Evolutionary conservation across 177 flowering plant genomes (phyloP), one percentile per base, ranked within the genome.

Genomic region (Vitis hybrid): DNA sequence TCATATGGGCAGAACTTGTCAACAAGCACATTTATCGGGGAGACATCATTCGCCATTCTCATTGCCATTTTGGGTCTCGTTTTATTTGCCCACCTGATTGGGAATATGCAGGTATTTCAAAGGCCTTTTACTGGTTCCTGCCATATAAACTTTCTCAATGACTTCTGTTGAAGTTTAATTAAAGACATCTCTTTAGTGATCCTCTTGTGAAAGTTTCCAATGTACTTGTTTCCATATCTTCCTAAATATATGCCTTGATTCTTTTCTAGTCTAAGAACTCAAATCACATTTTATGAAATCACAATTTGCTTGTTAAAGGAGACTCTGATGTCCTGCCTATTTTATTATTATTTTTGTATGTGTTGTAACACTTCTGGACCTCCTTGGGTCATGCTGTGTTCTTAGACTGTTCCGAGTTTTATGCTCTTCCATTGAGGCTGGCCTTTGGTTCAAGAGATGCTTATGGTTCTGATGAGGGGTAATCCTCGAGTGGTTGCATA

Each of bases 41-140:
- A 95, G 80, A 95, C 95, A 6, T 65, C 80, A 32, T 93, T 93
- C 78, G 89, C 96, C 23, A 91, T 93, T 58, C 88, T 91, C 65
- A 91, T 95, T 72, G 94, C 93, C 56, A 91, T 93, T 32, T 26
- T 87, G 70, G 99, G 98, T 66, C 90, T 94, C 21, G 93, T 94
- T 74, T 78, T 94, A 65, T 94, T 93, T 84, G 88, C 98, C 10
- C 97, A 85, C 75, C 79, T 94, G 66, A 93, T 94, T 72, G 99
- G 99, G 60, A 93, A 94, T 76, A 93, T 94, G 97, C 98, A 95
- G 96, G 98, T 92, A 81, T n/a, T 59, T 23, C 9, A 55, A 32
- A 62, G 13, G 70, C 58, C 48, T 45, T 23, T 48, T 54, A 18
- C 52, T 72, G 60, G 32, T 34, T 64, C 48, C 15, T 26, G 3